A percentile compares a stretch with the other conserved stretches of the same genome.
Evolutionary conservation across 768 basidiomycete genomes (phyloP).

Genomic region (Collybia nuda): DNA sequence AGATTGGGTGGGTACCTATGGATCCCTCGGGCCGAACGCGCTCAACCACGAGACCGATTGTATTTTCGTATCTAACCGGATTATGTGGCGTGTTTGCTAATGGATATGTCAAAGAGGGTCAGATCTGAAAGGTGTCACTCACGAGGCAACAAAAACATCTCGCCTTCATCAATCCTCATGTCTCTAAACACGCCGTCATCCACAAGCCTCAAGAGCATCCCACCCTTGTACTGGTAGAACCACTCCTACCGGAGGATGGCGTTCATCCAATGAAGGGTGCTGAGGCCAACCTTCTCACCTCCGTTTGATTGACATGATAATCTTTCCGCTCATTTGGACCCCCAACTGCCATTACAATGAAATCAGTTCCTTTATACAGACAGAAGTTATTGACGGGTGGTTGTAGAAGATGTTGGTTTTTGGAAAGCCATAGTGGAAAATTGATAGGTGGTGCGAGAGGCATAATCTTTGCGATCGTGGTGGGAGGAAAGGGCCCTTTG

Average conservation of each 20-base stretch:
- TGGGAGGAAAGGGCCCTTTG: background rate
- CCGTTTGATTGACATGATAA: slow-evolving; percentile 95
- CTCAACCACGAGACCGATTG: slow-evolving; percentile 91
- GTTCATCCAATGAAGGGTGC: background rate
- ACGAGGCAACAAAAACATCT: slow-evolving; percentile 97
- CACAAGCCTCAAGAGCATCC: slow-evolving; percentile 86
- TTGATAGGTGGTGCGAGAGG: slow-evolving; percentile 82
- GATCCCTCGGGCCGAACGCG: slow-evolving; percentile 75
- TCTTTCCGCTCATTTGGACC: slow-evolving; percentile 94
- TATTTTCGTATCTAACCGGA: slow-evolving; percentile 87
- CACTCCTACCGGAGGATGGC: slow-evolving; percentile 64
- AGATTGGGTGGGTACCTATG: slow-evolving; percentile 50
- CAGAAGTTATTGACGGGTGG: slow-evolving; percentile 95
- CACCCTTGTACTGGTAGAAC: slow-evolving; percentile 97
- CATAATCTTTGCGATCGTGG: slow-evolving; percentile 36
- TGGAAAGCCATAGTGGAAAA: slow-evolving; percentile 83
- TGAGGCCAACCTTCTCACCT: slow-evolving; percentile 43
- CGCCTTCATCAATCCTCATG: slow-evolving; percentile 89
- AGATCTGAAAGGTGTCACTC: slow-evolving; percentile 13
- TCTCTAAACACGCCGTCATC: slow-evolving; percentile 81
- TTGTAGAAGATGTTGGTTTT: slow-evolving; percentile 77
- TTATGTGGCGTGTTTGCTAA: slow-evolving; percentile 95
- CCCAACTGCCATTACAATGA: slow-evolving; percentile 93
- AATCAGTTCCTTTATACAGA: slow-evolving; percentile 80
- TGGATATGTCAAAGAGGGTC: background rate